Evolutionary conservation across 2,329 filamentous ascomycete species (phyloP).

Genomic region (Dactylellina cionopaga): DNA sequence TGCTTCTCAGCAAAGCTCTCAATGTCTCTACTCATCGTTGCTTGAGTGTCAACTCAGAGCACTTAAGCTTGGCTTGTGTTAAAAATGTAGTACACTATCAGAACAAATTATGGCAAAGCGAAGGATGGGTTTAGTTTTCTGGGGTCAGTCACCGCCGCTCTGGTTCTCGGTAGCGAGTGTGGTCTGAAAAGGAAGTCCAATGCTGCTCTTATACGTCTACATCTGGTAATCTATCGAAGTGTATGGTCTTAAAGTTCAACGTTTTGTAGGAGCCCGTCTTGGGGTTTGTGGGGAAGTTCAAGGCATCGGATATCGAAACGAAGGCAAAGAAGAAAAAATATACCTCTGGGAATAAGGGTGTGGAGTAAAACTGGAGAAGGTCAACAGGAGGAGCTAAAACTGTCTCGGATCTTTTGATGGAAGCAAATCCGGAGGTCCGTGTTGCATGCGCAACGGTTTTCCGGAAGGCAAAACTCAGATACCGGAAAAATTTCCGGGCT

Average conservation of each 20-base stretch:
- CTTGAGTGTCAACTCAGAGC: too few relatives aligned
- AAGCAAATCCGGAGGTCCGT: neutral
- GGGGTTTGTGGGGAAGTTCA: slow-evolving; percentile 24
- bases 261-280: neutral
- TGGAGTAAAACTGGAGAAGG: neutral
- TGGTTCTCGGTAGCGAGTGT: neutral
- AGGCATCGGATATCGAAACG: slow-evolving; percentile 8
- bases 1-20: slow-evolving; percentile 36
- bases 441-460: neutral
- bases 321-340: neutral
- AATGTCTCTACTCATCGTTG: slow-evolving; percentile 10
- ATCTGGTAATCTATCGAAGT: neutral
- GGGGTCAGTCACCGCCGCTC: neutral
- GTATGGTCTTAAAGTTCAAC: neutral
- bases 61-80: too few relatives aligned
- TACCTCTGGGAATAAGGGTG: neutral
- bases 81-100: too few relatives aligned
- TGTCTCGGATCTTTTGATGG: slow-evolving; percentile 10
- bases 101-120: neutral
- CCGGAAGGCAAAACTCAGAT: neutral
- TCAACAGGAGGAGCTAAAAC: neutral
- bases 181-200: neutral
- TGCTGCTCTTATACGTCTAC: slow-evolving; percentile 19
- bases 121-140: neutral
- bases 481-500: slow-evolving; percentile 38